Evolutionary conservation across 352 stramenopile species (phyloP).

Genomic region (Aphanomyces invadans): DNA sequence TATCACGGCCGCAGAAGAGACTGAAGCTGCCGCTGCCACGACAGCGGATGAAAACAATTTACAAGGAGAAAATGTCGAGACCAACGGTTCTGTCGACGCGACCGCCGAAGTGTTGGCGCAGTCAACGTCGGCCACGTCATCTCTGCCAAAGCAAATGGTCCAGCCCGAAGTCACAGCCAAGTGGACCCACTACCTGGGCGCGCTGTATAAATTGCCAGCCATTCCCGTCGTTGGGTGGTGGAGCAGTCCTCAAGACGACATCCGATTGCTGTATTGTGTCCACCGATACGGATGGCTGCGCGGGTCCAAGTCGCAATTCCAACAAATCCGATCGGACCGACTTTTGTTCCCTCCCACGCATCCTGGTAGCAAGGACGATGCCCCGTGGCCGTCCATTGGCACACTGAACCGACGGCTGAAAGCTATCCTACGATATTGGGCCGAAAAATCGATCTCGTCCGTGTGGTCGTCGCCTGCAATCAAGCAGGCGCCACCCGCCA

Average conservation of each 20-base stretch:
- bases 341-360: constrained; percentile 44
- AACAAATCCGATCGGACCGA: constrained; percentile 33
- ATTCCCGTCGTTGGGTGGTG: constrained; percentile 56
- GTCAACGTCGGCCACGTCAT: not conserved
- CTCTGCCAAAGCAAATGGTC: not conserved
- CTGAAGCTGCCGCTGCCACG: too few species aligned
- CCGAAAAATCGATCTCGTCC: constrained; percentile 3
- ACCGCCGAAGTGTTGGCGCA: too few species aligned
- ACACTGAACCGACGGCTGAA: constrained; percentile 49
- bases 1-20: too few species aligned
- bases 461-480: not conserved
- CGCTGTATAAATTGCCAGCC: not conserved
- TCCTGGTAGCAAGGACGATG: constrained; percentile 30
- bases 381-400: constrained; percentile 43
- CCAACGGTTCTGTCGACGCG: too few species aligned
- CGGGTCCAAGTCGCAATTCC: constrained; percentile 31
- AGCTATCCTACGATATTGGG: constrained; percentile 44
- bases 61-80: too few species aligned
- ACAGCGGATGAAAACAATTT: too few species aligned
- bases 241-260: constrained; percentile 66
- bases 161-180: not conserved
- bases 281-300: constrained; percentile 68
- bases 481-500: too few species aligned
- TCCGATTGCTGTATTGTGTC: constrained; percentile 59
- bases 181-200: not conserved